Conservation (phyloP, 2,329 filamentous ascomycete species). For the Pseudodiploospora longispora region DNA sequence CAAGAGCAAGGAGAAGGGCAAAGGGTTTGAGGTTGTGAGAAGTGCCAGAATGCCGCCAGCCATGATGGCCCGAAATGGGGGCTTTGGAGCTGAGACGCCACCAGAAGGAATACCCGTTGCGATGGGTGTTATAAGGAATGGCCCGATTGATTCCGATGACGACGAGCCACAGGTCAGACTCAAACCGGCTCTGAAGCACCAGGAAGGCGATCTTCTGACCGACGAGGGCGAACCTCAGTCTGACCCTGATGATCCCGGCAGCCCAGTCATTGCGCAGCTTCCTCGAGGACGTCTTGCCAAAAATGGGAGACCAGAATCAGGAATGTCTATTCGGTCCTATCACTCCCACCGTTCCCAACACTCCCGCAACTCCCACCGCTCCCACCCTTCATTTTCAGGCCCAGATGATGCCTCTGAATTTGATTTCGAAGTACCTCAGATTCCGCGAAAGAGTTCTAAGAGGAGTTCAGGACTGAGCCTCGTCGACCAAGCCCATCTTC, state of each 20-base stretch:
- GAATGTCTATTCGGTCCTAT: too few species aligned
- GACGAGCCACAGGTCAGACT: slow-evolving; percentile 27
- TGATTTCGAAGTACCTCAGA: slow-evolving; percentile 39
- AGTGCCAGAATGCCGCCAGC: slow-evolving; percentile 79
- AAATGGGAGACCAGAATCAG: too few species aligned
- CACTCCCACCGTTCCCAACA: too few species aligned
- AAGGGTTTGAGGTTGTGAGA: slow-evolving; percentile 93
- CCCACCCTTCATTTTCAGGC: too few species aligned
- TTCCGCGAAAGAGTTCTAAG: slow-evolving; percentile 68
- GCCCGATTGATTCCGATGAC: slow-evolving; percentile 58
- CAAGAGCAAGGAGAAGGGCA: slow-evolving; percentile 88
- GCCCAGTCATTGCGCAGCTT: slow-evolving; percentile 23
- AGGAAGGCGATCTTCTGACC: slow-evolving; percentile 32
- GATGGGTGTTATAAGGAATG: slow-evolving; percentile 50
- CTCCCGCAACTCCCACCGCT: too few species aligned
- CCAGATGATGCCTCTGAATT: slow-evolving; percentile 32
- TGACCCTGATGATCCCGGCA: slow-evolving; percentile 33
- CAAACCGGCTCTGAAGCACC: slow-evolving; percentile 15
- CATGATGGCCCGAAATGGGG: slow-evolving; percentile 47
- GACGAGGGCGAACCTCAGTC: slow-evolving; percentile 36
- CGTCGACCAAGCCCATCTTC: slow-evolving; percentile 23
- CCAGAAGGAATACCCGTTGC: slow-evolving; percentile 59
- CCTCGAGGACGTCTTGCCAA: slow-evolving; percentile 8
- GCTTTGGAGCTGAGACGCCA: slow-evolving; percentile 56
- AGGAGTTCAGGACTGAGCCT: slow-evolving; percentile 37